Evolutionary conservation across 441 rosid species (phyloP).

Genomic region (Capsella rubella): DNA sequence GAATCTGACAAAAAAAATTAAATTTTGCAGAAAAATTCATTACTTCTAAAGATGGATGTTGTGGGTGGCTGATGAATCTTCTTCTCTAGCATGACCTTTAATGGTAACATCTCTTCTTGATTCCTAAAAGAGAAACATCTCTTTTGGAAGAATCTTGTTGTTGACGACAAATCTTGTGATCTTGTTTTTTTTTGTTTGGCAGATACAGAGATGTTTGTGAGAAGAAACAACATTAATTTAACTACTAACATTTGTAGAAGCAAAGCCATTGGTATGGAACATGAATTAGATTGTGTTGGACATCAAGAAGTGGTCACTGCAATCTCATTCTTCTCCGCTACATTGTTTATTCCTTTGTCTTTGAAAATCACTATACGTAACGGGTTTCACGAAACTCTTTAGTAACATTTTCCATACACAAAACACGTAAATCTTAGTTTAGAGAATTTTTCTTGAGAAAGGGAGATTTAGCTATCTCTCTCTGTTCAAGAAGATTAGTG

Average conservation of each 20-base stretch:
- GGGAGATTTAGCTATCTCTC: constrained; percentile 44
- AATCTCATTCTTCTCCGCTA: constrained; percentile 66
- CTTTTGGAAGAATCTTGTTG: neutral
- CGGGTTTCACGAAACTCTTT: constrained; percentile 78
- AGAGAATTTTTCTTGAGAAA: constrained; percentile 23
- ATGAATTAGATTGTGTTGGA: constrained; percentile 71
- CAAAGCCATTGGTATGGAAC: constrained; percentile 73
- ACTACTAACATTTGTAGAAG: constrained; percentile 25
- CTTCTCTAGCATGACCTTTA: constrained; percentile 56
- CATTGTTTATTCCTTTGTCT: constrained; percentile 81
- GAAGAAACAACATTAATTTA: constrained; percentile 48
- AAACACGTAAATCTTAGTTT: constrained; percentile 28
- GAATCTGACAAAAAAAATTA: neutral
- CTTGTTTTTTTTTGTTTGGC: constrained; percentile 17
- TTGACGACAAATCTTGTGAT: constrained; percentile 25
- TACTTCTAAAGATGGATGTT: constrained; percentile 63
- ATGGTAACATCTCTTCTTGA: constrained; percentile 43
- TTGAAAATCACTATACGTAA: constrained; percentile 85
- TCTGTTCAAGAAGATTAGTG: neutral
- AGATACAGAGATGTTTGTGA: constrained; percentile 69
- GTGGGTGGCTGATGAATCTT: constrained; percentile 64
- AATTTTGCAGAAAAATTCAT: constrained; percentile 37
- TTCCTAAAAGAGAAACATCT: neutral
- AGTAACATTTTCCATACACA: constrained; percentile 36
- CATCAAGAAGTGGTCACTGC: constrained; percentile 56